Conservation (phyloP, 2,329 filamentous ascomycete species). For the Ceratocystis harringtonii region DNA sequence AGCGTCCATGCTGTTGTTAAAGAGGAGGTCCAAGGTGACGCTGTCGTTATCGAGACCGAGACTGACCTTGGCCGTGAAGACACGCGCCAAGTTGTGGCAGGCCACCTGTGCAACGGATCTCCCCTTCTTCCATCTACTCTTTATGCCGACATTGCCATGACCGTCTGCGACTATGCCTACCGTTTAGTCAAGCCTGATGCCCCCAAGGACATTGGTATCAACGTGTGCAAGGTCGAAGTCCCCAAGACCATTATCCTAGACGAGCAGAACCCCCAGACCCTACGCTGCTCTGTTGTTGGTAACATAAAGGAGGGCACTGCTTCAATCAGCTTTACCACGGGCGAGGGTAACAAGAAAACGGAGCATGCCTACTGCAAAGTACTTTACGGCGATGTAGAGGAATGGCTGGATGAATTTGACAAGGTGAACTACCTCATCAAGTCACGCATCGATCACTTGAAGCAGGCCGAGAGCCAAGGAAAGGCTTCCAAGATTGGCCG, state of each 20-base stretch:
- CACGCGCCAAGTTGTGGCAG: conserved; percentile 42
- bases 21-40: conserved; percentile 46
- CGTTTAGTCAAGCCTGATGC: conserved; percentile 44
- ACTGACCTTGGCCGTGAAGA: conserved; percentile 51
- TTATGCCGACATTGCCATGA: conserved; percentile 49
- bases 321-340: conserved; percentile 42
- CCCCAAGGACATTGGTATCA: conserved; percentile 39
- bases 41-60: conserved; percentile 40
- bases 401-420: conserved; percentile 51
- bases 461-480: conserved; percentile 46
- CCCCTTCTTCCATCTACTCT: conserved; percentile 47
- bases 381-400: conserved; percentile 42
- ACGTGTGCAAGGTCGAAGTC: conserved; percentile 53
- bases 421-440: conserved; percentile 56
- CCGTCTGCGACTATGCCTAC: conserved; percentile 47
- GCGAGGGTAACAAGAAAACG: conserved; percentile 41
- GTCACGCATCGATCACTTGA: conserved; percentile 41
- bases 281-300: conserved; percentile 45
- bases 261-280: conserved; percentile 36
- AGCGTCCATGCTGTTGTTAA: conserved; percentile 49
- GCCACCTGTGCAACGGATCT: conserved; percentile 53
- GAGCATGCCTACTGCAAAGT: conserved; percentile 50
- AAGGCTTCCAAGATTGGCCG: conserved; percentile 58
- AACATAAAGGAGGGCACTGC: conserved; percentile 41
- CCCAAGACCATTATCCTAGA: conserved; percentile 52